These are phyloP conservation scores for Trichoderma brevicompactum DNA, from an alignment of 2,329 filamentous ascomycete genomes.

Conservation along the genomic window DNA sequence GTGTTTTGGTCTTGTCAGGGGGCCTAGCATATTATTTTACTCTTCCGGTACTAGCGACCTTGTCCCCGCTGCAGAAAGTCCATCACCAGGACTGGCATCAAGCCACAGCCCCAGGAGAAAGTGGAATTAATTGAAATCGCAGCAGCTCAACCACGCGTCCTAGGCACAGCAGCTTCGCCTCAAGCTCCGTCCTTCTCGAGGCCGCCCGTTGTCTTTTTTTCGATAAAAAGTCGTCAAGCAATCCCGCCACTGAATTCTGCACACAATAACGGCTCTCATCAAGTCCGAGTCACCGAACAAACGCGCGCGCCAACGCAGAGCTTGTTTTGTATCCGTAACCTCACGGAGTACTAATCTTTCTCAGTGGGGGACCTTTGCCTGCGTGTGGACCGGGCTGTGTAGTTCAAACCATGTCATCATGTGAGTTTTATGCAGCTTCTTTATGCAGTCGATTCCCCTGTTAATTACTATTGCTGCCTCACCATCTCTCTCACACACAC, in stretches of 20 bases:
- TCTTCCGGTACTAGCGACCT: neutral
- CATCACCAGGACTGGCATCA: no score
- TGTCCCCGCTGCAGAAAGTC: neutral
- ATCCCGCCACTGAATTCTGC: neutral
- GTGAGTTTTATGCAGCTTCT: conserved; percentile 23
- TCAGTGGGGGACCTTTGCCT: conserved; percentile 15
- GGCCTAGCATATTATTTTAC: conserved; percentile 4
- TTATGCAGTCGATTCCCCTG: conserved; percentile 1
- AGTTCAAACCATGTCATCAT: conserved; percentile 15
- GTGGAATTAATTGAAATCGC: neutral
- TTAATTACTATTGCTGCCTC: conserved; percentile 4
- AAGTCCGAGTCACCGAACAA: conserved; percentile 17
- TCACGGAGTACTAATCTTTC: conserved; percentile 14
- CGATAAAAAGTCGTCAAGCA: neutral
- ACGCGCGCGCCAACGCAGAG: conserved; percentile 11
- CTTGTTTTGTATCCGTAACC: neutral
- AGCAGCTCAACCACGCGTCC: conserved; percentile 3
- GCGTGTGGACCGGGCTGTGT: conserved; percentile 21
- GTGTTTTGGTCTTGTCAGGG: conserved; percentile 20
- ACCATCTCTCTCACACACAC: neutral
- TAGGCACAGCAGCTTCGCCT: neutral
- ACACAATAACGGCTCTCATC: neutral
- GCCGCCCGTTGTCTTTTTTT: conserved; percentile 9
- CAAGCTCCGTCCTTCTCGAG: conserved; percentile 2
- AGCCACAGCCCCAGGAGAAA: neutral